Percentiles rank a stretch among this genome's conserved stretches.
Evolutionary conservation across 805 yeast species (phyloP).

Genomic region (Grigorovia transvaalensis): DNA sequence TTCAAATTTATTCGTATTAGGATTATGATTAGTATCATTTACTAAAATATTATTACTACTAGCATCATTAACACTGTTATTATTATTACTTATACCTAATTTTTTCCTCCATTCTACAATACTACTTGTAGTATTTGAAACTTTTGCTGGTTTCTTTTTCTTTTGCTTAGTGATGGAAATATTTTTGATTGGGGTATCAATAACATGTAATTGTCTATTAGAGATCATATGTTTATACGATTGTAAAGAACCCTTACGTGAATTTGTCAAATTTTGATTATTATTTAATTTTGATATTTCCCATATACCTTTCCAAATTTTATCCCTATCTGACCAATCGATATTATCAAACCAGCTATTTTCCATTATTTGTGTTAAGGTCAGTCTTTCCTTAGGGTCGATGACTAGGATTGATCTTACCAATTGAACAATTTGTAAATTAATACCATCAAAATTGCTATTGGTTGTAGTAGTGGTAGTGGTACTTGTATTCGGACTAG

Average conservation of each 20-base stretch:
- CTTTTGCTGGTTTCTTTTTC: constrained; percentile 22
- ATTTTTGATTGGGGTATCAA: constrained; percentile 21
- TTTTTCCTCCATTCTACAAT: constrained; percentile 31
- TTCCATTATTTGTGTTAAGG: constrained; percentile 44
- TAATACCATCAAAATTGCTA: constrained; percentile 31
- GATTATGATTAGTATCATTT: neutral
- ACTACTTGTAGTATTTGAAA: constrained; percentile 24
- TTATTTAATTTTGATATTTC: constrained; percentile 22
- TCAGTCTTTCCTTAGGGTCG: constrained; percentile 60
- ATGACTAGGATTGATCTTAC: constrained; percentile 54
- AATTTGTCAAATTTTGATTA: neutral
- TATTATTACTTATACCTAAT: constrained; percentile 18
- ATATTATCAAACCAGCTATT: constrained; percentile 64
- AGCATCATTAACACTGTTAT: neutral
- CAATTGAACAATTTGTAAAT: constrained; percentile 54
- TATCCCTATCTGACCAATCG: constrained; percentile 55
- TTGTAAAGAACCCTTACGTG: neutral
- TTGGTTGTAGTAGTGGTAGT: constrained; percentile 16
- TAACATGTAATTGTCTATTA: constrained; percentile 20
- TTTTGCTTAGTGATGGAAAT: constrained; percentile 23
- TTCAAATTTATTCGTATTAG: neutral
- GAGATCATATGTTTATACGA: constrained; percentile 12
- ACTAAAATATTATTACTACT: neutral
- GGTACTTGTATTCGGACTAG: neutral
- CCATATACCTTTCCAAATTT: constrained; percentile 77